Evolutionary conservation across 2,329 filamentous ascomycete genomes (phyloP), one percentile per base, ranked within the genome.

Genomic region (Phialocephala subalpina): DNA sequence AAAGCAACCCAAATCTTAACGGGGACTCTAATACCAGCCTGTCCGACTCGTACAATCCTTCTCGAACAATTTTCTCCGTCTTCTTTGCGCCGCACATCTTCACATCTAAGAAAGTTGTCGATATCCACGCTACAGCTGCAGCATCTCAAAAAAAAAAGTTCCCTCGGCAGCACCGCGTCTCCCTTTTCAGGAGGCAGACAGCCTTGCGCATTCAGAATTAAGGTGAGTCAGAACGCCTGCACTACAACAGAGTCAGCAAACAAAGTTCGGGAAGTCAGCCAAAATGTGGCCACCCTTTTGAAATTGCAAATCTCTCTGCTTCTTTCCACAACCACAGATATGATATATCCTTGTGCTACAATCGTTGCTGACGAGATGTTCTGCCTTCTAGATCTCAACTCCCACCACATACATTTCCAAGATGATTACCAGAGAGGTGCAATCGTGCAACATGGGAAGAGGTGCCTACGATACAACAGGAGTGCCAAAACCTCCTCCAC

Each of bases 401-500:
- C 29, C 55, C n/a, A n/a, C n/a, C n/a, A n/a, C n/a, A 62, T 65
- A 66, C 65, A 59, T 45, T n/a, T n/a, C n/a, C 63, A 73, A 62
- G 40, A 73, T 75, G 73, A 73, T 74, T 63, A 73, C 72, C 59
- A 68, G 62, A 72, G 72, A 74, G 63, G 66, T 70, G 42, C 68
- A 67, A 64, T 70, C 73, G 18, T 74, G 70, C 77, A 82, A 84
- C 75, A 83, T 84, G 81, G 83, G 81, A 67, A 79, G 83, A 65
- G 83, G 83, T 65, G 83, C 82, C 69, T 85, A 85, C 73, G 83
- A 85, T 70, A 83, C 82, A 69, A 84, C 82, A 27, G 82, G 82
- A 56, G 77, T 84, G 27, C 77, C 79, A 65, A 84, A 84, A 77
- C 83, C 82, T 63, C 75, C 73, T 58, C 73, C 73, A 66, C 73